Conservation (phyloP, 495 filamentous ascomycete species). For the Articulospora tetracladia region DNA sequence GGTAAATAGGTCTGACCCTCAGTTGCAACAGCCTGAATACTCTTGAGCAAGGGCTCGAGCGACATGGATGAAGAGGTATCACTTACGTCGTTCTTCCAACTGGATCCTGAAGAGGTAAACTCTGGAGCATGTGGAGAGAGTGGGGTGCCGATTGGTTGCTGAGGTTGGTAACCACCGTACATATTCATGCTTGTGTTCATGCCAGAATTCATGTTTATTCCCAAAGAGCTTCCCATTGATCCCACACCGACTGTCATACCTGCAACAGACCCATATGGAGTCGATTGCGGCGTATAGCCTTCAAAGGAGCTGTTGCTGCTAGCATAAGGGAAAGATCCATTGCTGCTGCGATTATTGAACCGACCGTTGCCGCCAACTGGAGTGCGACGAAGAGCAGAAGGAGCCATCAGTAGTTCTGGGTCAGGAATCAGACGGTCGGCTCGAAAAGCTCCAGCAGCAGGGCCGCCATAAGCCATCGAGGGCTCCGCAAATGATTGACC, state of each 20-base stretch:
- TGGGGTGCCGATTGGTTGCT: constrained; percentile 70
- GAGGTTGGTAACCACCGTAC: constrained; percentile 56
- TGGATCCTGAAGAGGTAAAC: constrained; percentile 52
- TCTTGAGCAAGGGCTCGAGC: constrained; percentile 8
- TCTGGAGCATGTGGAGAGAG: constrained; percentile 84
- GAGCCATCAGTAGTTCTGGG: constrained; percentile 34
- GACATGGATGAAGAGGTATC: background rate
- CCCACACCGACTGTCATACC: constrained; percentile 31
- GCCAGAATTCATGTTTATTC: constrained; percentile 27
- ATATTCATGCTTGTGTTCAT: constrained; percentile 30
- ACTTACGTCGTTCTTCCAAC: constrained; percentile 53
- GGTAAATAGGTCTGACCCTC: constrained; percentile 77
- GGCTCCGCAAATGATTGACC: constrained; percentile 26
- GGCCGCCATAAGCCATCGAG: constrained; percentile 12
- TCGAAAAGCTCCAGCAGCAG: constrained; percentile 36
- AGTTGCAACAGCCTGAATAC: constrained; percentile 36
- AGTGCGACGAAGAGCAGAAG: constrained; percentile 25
- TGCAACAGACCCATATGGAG: constrained; percentile 23
- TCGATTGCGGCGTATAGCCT: constrained; percentile 28
- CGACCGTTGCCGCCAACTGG: constrained; percentile 33
- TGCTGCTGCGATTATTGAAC: constrained; percentile 36
- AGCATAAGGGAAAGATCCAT: constrained; percentile 23
- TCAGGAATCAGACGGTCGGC: constrained; percentile 42
- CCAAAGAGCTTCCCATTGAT: constrained; percentile 29
- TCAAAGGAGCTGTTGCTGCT: constrained; percentile 26